A percentile compares a stretch with the other conserved stretches of the same genome.
Conservation (phyloP, 2,329 filamentous ascomycete species). For the Stemphylium vesicarium region DNA sequence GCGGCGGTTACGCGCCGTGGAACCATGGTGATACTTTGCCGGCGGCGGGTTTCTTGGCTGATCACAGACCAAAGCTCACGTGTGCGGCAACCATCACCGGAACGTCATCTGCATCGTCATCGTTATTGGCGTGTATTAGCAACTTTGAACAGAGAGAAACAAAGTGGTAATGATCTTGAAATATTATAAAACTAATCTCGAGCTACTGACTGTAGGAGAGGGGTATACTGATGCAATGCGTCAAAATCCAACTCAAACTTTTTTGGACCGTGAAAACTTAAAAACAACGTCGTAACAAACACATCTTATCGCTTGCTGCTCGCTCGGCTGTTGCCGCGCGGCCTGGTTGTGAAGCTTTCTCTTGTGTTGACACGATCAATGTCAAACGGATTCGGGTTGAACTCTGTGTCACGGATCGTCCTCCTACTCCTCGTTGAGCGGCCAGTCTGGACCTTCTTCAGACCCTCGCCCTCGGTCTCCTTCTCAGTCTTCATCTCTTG, state of each 20-base stretch:
- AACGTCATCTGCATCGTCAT: too few relatives aligned
- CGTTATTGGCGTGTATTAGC: too few relatives aligned
- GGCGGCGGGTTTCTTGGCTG: background rate
- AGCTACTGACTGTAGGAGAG: conserved; percentile 14
- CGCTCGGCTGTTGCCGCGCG: conserved; percentile 28
- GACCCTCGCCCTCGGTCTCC: conserved; percentile 31
- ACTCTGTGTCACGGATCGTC: conserved; percentile 36
- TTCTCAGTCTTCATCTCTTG: conserved; percentile 50
- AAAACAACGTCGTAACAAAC: conserved; percentile 6
- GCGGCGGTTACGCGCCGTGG: background rate
- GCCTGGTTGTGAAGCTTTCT: conserved; percentile 50
- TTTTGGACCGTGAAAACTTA: conserved; percentile 5
- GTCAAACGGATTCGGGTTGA: conserved; percentile 56
- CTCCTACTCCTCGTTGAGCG: conserved; percentile 34
- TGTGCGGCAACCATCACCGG: too few relatives aligned
- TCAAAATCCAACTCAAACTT: conserved; percentile 7
- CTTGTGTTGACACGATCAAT: conserved; percentile 57
- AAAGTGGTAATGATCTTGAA: background rate
- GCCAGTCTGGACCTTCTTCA: conserved; percentile 40
- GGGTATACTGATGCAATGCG: conserved; percentile 31
- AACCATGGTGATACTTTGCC: background rate
- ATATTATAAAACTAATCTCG: conserved; percentile 8
- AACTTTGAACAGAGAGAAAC: too few relatives aligned
- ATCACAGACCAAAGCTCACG: background rate
- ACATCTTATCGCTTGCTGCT: conserved; percentile 13